These are phyloP conservation scores for Apiotrichum sp. DNA, from an alignment of 1,284 basidiomycete genomes.

Conservation along the genomic window DNA sequence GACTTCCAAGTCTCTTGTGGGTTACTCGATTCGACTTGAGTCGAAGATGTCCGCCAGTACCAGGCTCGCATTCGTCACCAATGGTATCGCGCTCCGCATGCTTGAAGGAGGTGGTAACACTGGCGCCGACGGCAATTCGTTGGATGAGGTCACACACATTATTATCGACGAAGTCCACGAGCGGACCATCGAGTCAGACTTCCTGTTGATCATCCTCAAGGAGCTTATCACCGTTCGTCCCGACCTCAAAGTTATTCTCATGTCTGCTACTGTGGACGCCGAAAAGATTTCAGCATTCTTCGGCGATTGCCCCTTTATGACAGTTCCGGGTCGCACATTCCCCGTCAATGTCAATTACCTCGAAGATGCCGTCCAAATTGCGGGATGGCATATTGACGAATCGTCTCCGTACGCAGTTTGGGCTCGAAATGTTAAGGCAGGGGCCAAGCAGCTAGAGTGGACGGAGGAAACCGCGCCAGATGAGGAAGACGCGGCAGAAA, in stretches of 20 bases:
- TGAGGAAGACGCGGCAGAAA: slow-evolving; percentile 40
- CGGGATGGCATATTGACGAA: slow-evolving; percentile 77
- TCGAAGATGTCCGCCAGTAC: slow-evolving; percentile 78
- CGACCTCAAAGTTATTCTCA: slow-evolving; percentile 86
- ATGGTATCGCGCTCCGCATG: slow-evolving; percentile 96
- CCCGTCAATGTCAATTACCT: slow-evolving; percentile 83
- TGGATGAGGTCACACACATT: slow-evolving; percentile 78
- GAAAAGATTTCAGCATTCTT: slow-evolving; percentile 93
- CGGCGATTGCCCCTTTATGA: slow-evolving; percentile 77
- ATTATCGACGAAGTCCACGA: slow-evolving; percentile 61
- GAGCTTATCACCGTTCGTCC: slow-evolving; percentile 72
- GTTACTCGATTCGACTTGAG: slow-evolving; percentile 92
- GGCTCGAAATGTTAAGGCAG: slow-evolving; percentile 48
- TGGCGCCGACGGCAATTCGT: slow-evolving; percentile 64
- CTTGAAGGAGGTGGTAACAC: slow-evolving; percentile 59
- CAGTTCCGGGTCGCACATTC: slow-evolving; percentile 94
- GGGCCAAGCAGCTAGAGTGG: slow-evolving; percentile 58
- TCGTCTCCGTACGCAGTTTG: slow-evolving; percentile 74
- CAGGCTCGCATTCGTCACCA: slow-evolving; percentile 77
- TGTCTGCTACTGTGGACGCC: slow-evolving; percentile 96
- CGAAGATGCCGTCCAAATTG: slow-evolving; percentile 86
- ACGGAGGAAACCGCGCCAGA: slow-evolving; percentile 67
- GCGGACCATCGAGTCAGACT: slow-evolving; percentile 95
- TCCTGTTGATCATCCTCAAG: slow-evolving; percentile 90
- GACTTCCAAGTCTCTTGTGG: slow-evolving; percentile 72